phyloP scores from a whole-genome alignment of 2,329 filamentous ascomycete genomes.

The Botrytis tulipae region DNA sequence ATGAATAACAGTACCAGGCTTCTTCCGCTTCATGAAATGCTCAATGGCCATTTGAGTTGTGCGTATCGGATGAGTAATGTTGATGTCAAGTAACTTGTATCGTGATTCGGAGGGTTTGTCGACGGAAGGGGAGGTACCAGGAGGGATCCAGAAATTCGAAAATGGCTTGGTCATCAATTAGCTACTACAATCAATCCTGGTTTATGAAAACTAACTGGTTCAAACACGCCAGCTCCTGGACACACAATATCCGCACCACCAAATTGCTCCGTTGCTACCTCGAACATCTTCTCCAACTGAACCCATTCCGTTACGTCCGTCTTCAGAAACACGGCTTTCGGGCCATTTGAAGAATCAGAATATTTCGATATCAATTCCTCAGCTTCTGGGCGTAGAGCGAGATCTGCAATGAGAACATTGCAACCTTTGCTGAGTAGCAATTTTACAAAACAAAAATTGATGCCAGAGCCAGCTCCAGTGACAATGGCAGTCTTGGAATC shows the following conservation, averaged over 20 bases:
- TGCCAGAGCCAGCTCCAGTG: constrained; percentile 55
- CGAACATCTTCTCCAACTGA: constrained; percentile 40
- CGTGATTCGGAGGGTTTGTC: constrained; percentile 43
- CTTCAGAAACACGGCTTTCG: constrained; percentile 43
- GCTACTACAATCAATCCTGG: background rate
- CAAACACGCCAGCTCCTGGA: constrained; percentile 48
- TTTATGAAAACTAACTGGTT: constrained; percentile 40
- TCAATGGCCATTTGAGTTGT: constrained; percentile 50
- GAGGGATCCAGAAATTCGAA: constrained; percentile 51
- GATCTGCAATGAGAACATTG: constrained; percentile 48
- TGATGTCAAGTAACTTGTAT: constrained; percentile 50
- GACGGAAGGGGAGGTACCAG: constrained; percentile 43
- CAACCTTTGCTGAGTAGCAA: constrained; percentile 44
- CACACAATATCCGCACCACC: constrained; percentile 41
- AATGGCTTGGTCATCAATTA: constrained; percentile 40
- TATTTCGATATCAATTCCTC: constrained; percentile 35
- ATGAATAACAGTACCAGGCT: constrained; percentile 42
- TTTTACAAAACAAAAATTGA: constrained; percentile 46
- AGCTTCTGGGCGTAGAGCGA: constrained; percentile 46
- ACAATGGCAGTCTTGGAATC: constrained; percentile 51
- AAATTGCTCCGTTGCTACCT: constrained; percentile 39
- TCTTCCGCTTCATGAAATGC: constrained; percentile 44
- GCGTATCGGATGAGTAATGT: constrained; percentile 52
- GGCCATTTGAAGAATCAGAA: constrained; percentile 21
- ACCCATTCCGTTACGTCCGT: constrained; percentile 47